A percentile compares a stretch with the other conserved stretches of the same genome.
Evolutionary conservation across 768 basidiomycete species (phyloP).

Genomic region (Auricularia sp.): DNA sequence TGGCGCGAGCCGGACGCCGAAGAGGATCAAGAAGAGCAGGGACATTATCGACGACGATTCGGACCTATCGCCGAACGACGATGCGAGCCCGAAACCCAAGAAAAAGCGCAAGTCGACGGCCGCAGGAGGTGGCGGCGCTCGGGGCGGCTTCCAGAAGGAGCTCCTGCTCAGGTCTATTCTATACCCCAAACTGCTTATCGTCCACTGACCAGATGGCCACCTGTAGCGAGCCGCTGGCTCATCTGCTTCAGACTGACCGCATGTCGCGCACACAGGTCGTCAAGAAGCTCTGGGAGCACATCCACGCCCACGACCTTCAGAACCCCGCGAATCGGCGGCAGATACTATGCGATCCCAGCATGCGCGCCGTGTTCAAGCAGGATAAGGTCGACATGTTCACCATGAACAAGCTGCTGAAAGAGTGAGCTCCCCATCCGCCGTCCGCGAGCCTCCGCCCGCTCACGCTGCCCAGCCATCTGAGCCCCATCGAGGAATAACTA

Average conservation of each 20-base stretch:
- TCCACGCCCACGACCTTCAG: slow-evolving; percentile 71
- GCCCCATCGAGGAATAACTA: too few relatives aligned
- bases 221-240: slow-evolving; percentile 59
- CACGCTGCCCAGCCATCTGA: too few relatives aligned
- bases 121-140: slow-evolving; percentile 33
- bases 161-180: slow-evolving; percentile 52
- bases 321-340: slow-evolving; percentile 76
- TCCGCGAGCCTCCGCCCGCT: background rate
- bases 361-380: slow-evolving; percentile 66
- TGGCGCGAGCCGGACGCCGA: slow-evolving; percentile 30
- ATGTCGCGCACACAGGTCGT: slow-evolving; percentile 85
- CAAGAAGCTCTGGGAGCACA: slow-evolving; percentile 83
- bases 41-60: slow-evolving; percentile 31
- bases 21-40: slow-evolving; percentile 44
- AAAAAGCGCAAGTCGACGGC: slow-evolving; percentile 21
- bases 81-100: slow-evolving; percentile 32
- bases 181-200: slow-evolving; percentile 8
- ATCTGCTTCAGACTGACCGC: slow-evolving; percentile 52
- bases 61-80: slow-evolving; percentile 43
- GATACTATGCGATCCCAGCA: slow-evolving; percentile 68
- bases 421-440: slow-evolving; percentile 31
- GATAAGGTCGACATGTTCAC: slow-evolving; percentile 82
- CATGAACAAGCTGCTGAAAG: slow-evolving; percentile 85
- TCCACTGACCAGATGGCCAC: slow-evolving; percentile 1
- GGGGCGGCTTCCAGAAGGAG: slow-evolving; percentile 72